Evolutionary conservation across 768 basidiomycete species (phyloP), one percentile per base, ranked within the genome.

Genomic region (Cystobasidium tubakii): DNA sequence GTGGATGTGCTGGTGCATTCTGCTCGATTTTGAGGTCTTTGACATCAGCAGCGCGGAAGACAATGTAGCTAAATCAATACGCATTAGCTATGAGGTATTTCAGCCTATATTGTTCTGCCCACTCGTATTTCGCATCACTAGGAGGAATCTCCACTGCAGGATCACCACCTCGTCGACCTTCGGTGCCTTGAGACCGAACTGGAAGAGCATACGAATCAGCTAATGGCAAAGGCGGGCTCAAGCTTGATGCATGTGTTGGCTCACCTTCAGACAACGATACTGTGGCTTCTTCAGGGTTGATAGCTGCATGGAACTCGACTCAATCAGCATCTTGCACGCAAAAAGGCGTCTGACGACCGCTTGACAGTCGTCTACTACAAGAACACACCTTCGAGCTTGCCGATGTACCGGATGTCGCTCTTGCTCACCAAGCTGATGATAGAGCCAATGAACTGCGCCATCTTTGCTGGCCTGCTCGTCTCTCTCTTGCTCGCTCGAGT

Each of bases 21-120:
- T 78, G 78, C 71, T 79, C 79, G 36, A 81, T 79, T 36, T 78
- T 78, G n/a, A 81, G 75, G 72, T 81, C 80, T 76, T 79, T 80
- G 64, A 81, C 79, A 72, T 81, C 80, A 67, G 77, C 75, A 1
- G 80, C 80, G 23, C 78, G 76, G 76, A 76, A 77, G 60, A 78
- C 75, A 66, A 78, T 77, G 73, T 78, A 79, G 66, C 75, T 75
- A 55, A 21, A 31, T 0, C 19, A 7, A 19, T 19, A n/a, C 4
- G 4, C 46, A 50, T 50, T 19, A 50, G 46, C 46, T 17, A 7
- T 7, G 42, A 17, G 17, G 42, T 13, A 0, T 3, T 27, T 4
- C 0, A 1, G 7, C 0, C 29, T 27, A 15, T 7, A 62, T 29
- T 27, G 13, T 17, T 33, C 4, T 31, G 62, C 77, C 17, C 46